Percentiles rank a stretch among this genome's conserved stretches.
Evolutionary conservation across 768 basidiomycete genomes (phyloP).

Genomic region (Suillus americanus): DNA sequence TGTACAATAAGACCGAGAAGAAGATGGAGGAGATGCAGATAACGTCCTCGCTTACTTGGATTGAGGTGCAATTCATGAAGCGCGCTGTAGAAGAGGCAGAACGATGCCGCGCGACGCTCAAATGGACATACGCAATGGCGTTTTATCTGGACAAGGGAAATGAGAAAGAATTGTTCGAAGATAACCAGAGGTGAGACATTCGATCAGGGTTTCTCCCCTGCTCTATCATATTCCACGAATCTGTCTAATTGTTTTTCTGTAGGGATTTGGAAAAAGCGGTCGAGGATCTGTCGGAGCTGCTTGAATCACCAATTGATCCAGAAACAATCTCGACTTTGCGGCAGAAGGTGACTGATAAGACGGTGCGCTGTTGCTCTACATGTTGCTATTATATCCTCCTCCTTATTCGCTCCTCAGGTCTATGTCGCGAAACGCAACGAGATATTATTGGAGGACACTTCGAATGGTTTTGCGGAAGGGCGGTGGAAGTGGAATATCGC

Average conservation of each 20-base stretch:
- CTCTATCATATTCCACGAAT: neutral
- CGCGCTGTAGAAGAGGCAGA: constrained; percentile 93
- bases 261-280: constrained; percentile 95
- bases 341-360: constrained; percentile 95
- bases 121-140: constrained; percentile 99
- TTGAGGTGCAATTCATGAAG: constrained; percentile 98
- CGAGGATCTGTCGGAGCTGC: constrained; percentile 88
- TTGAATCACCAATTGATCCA: constrained; percentile 89
- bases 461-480: constrained; percentile 83
- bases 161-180: constrained; percentile 93
- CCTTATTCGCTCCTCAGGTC: constrained; percentile 41
- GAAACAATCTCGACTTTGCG: constrained; percentile 79
- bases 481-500: constrained; percentile 79
- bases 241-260: constrained; percentile 9
- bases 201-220: neutral
- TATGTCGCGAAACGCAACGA: constrained; percentile 98
- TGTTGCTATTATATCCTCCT: neutral
- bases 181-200: constrained; percentile 79
- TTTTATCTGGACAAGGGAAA: constrained; percentile 92
- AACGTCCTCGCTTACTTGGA: constrained; percentile 91
- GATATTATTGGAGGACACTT: constrained; percentile 93
- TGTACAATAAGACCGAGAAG: constrained; percentile 96
- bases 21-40: constrained; percentile 99
- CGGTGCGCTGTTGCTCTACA: constrained; percentile 46
- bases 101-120: constrained; percentile 91